Conservation (phyloP, 768 basidiomycete species). For the Neoboletus brunneissimus region DNA sequence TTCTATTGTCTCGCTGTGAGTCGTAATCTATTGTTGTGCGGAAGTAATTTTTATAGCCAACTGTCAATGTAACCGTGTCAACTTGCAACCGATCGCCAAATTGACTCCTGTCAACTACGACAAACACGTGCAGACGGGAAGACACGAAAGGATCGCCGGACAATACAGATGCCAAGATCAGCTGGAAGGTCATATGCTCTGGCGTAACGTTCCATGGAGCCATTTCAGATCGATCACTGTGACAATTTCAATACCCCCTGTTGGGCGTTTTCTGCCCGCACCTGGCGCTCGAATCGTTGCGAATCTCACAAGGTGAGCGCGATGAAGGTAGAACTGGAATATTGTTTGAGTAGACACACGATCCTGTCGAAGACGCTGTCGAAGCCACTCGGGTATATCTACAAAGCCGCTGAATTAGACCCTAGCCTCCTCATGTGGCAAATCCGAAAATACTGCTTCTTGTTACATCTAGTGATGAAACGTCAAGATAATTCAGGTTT, state of each 20-base stretch:
- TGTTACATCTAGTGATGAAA: not conserved
- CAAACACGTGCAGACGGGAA: not conserved
- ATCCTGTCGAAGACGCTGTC: not conserved
- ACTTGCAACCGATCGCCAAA: constrained; percentile 9
- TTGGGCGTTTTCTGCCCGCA: not conserved
- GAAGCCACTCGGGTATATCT: not conserved
- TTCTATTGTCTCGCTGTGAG: not conserved
- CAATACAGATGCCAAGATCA: constrained; percentile 2
- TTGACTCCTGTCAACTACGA: not conserved
- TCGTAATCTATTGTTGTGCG: not conserved
- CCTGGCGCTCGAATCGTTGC: not conserved
- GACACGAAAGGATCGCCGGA: not conserved
- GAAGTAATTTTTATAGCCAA: not conserved
- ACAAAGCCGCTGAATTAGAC: not conserved
- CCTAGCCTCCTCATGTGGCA: not conserved
- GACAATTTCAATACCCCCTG: not conserved
- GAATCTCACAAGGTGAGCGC: not conserved
- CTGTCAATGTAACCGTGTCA: not conserved
- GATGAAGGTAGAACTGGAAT: not conserved
- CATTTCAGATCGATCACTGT: not conserved
- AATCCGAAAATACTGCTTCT: not conserved
- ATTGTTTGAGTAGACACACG: not conserved
- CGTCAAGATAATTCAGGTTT: not conserved
- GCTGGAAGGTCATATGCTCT: not conserved
- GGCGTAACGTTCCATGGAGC: not conserved